Evolutionary conservation across 257 asterid species (phyloP), one percentile per base, ranked within the genome.

Genomic region (Scutellaria minor): DNA sequence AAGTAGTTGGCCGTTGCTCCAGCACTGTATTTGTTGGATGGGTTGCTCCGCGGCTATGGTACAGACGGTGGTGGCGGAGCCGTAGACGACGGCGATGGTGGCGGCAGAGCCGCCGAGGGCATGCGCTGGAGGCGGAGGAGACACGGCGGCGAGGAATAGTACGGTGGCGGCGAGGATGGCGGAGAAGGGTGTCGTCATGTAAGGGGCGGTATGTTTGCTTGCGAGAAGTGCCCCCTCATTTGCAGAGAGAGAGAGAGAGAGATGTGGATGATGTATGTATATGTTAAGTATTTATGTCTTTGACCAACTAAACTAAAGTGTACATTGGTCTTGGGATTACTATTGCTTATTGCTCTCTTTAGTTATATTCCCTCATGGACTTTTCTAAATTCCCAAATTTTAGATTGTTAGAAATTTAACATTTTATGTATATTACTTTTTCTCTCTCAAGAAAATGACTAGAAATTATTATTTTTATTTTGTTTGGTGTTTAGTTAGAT

Each of bases 1-100:
- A 8, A 58, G 63, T 1, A 70, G 11, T 10, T 69, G 85, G 42
- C 87, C 91, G 75, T 85, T 67, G 2, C 82, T 68, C 88, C 88
- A 94, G 79, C 99, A 94, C 79, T 89, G 98, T 41, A 94, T 83
- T 71, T 70, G 84, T 39, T 75, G 93, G 75, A 81, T 48, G 13
- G 88, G 82, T 64, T 84, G 88, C 8, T 74, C 73, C 4, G 99
- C 89, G 9, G 79, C 71, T 7, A 94, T 74, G 77, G 87, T 66
- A 70, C 99, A 94, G 47, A 94, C 37, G 45, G 93, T 81, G 77
- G 87, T 74, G 81, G 87, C 59, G 58, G 84, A 58, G 64, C 92
- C 91, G 84, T 86, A 89, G 74, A 84, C 84, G 55, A 86, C 86
- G 68, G 98, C 95, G 54, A 94, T 66, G 50, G 99, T 88, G 77